Evolutionary conservation across 2,329 filamentous ascomycete genomes (phyloP), one percentile per base, ranked within the genome.

Genomic region (Pezizomycotina sp.): DNA sequence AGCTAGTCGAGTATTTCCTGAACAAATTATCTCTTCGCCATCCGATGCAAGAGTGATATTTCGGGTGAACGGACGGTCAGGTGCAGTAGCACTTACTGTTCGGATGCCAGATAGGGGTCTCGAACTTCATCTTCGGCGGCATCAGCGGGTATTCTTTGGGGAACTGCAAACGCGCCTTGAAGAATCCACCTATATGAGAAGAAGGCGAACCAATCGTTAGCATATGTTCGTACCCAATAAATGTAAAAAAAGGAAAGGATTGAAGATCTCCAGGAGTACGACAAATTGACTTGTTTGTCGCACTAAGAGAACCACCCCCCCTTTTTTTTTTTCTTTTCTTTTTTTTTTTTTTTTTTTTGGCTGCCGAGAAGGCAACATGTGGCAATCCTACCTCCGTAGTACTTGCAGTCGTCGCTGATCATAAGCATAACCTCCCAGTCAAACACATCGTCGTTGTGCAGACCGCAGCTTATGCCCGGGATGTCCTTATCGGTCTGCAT

Each of bases 361-460:
- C n/a, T n/a, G n/a, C n/a, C n/a, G n/a, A n/a, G n/a, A n/a, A n/a
- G n/a, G n/a, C n/a, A n/a, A n/a, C n/a, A n/a, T 8, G 37, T 21
- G 25, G 26, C 10, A 31, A 29, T 60, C 70, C 40, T 61, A 86
- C 84, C 84, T 52, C 84, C 84, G 52, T 93, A 93, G 58, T 80
- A 79, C 60, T 84, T 86, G 60, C 79, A 84, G 55, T 92, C 83
- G 51, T 93, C 84, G 45, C 73, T 82, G 48, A 95, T 86, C 86
- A 98, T 95, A 43, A 98, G 71, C 79, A 93, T 92, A 13, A 95
- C 83, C 59, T 95, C 84, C 89, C 89, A 98, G 62, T 92, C 79
- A 49, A 93, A 93, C 6, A 95, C 74, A 56, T 92, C 77, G 57
- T 78, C 79, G 52, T 76, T 74, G 34, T 84, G 74, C 27, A 98